Evolutionary conservation across 805 yeast species (phyloP).

Genomic region (Metschnikowia bowlesiae): DNA sequence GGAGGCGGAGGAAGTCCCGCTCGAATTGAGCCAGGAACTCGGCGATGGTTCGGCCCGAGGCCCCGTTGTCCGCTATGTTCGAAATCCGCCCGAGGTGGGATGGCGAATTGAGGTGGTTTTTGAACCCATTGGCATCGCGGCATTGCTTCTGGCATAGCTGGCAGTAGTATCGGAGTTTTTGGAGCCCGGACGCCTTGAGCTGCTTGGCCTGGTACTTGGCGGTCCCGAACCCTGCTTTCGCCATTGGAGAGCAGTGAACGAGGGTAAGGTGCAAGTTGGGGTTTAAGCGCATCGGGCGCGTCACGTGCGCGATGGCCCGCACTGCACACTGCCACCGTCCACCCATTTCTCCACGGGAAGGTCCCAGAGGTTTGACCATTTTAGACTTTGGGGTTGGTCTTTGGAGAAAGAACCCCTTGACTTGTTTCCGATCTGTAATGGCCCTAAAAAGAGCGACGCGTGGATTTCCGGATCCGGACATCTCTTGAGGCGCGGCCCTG

Average conservation of each 20-base stretch:
- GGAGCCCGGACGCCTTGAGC: conserved; percentile 79
- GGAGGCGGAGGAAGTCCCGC: conserved; percentile 55
- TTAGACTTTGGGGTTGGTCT: too few species aligned
- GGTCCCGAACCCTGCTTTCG: conserved; percentile 36
- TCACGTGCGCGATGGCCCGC: neutral
- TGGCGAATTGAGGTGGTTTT: conserved; percentile 81
- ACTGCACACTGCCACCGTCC: neutral
- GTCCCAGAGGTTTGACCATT: too few species aligned
- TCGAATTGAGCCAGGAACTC: conserved; percentile 59
- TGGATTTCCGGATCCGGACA: too few species aligned
- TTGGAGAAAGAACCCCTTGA: too few species aligned
- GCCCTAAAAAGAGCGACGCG: too few species aligned
- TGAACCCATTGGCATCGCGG: conserved; percentile 92
- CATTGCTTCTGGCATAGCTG: conserved; percentile 92
- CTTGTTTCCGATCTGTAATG: too few species aligned
- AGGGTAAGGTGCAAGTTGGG: too few species aligned
- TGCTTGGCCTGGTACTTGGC: conserved; percentile 70
- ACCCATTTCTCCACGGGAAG: too few species aligned
- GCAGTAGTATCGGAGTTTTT: conserved; percentile 82
- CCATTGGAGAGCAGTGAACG: conserved; percentile 15
- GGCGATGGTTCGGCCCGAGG: conserved; percentile 48
- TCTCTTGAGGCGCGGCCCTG: too few species aligned
- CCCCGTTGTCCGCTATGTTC: conserved; percentile 29
- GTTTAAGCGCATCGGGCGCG: neutral
- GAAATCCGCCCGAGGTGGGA: conserved; percentile 60